Evolutionary conservation across 2,329 filamentous ascomycete genomes (phyloP).

Genomic region (Cordyceps cateniannulata): DNA sequence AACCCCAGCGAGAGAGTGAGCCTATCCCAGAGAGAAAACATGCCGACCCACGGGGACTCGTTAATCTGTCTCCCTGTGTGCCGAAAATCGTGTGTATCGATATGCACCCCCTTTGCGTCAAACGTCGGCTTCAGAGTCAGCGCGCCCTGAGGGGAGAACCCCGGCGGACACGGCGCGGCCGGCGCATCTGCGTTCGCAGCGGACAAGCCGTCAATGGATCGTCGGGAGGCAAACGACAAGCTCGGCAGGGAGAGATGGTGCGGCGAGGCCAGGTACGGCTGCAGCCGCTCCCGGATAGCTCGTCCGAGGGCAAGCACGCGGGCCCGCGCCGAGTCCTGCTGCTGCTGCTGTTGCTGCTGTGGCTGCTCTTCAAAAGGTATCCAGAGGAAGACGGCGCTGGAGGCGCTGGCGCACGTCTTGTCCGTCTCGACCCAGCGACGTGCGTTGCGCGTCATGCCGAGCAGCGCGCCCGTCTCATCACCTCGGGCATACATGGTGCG

Average conservation of each 20-base stretch:
- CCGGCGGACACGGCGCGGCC: neutral
- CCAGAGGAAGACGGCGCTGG: constrained; percentile 3
- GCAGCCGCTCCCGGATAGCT: neutral
- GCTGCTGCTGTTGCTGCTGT: neutral
- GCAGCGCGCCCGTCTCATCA: neutral
- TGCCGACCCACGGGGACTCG: constrained; percentile 1
- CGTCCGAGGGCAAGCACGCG: neutral
- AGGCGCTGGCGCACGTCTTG: neutral
- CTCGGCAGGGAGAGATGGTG: constrained; percentile 2
- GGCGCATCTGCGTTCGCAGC: neutral
- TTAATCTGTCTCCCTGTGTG: constrained; percentile 1
- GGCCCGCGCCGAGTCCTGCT: neutral
- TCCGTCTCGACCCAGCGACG: constrained; percentile 1
- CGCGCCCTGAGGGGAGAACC: neutral
- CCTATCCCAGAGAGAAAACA: neutral
- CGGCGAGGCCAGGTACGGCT: neutral
- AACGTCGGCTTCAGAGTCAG: neutral
- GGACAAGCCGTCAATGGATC: neutral
- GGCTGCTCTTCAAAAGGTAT: too few species aligned
- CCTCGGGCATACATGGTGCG: neutral
- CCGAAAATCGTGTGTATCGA: neutral
- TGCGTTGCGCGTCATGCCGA: constrained; percentile 5
- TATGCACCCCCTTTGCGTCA: neutral
- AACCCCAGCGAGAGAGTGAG: neutral
- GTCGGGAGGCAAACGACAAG: neutral